Base-by-base conservation (phyloP, 805 yeast genomes). In the Kurtzmaniella fragi region DNA sequence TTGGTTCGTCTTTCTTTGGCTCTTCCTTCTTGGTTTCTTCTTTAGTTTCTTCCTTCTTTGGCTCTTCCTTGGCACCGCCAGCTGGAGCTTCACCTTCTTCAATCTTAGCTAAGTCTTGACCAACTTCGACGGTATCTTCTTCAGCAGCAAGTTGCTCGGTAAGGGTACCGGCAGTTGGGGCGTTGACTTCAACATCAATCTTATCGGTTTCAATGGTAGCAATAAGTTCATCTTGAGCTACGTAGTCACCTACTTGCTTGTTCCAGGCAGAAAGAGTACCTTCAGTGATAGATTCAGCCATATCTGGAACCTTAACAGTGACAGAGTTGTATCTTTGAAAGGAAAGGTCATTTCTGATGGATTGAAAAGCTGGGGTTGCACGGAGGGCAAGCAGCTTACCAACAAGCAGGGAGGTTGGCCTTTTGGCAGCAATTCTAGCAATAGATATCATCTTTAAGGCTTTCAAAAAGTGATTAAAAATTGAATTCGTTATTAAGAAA, bases 201-300 rank as follows among this genome's bases (percentile, higher is more conserved):
- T 93, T 93, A 66, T 93, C 99, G 36, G 99, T 93, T 71, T 93
- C 99, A 53, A 93, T 91, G 48, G 97, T 90, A 42, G 98, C 98
- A 51, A 93, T 73, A 48, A 85, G 80, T 69, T 91, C 98, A 64
- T 91, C 98, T 50, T 70, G 78, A 42, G 75, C 77, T 40, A 91
- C 91, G 53, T 67, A 89, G 44, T 91, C 98, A 49, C 99, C 99
- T 45, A 89, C 88, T 45, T 77, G 67, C 59, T 82, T 83, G 48
- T 72, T 68, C 57, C 70, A 82, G 13, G 75, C 48, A 45, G 86
- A 72, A 49, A 93, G 75, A 36, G 98, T 87, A 61, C 99, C 99
- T 66, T 93, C 99, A 31, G 96, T 87, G 58, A 93, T 83, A 37
- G 97, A 90, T 70, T 93, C 99, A 32, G 99, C 98, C 97, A 93